phyloP scores from a whole-genome alignment of 1,284 basidiomycete genomes.

The Trametes hirsuta region DNA sequence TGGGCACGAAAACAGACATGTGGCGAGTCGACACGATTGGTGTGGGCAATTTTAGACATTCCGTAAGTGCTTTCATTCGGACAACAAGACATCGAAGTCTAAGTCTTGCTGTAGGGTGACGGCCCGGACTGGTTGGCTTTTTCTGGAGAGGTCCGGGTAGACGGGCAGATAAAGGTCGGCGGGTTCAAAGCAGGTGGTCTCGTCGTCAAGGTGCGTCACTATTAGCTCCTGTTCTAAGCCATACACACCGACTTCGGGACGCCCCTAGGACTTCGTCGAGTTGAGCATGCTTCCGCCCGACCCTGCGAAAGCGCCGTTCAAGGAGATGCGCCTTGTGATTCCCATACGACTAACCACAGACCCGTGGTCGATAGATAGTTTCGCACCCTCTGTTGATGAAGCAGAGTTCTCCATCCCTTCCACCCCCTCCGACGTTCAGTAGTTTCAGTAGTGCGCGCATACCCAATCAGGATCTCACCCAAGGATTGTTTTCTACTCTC shows the following conservation, averaged over 20 bases:
- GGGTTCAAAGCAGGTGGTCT: slow-evolving; percentile 70
- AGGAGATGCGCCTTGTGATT: slow-evolving; percentile 58
- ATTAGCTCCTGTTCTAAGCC: background rate
- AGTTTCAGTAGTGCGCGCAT: background rate
- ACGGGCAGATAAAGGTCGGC: slow-evolving; percentile 49
- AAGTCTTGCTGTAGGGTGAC: slow-evolving; percentile 47
- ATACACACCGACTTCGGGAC: background rate
- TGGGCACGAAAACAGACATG: slow-evolving; percentile 64
- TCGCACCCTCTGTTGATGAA: slow-evolving; percentile 22
- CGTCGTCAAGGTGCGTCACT: slow-evolving; percentile 53
- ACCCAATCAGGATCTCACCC: background rate
- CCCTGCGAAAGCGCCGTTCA: slow-evolving; percentile 54
- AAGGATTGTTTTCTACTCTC: background rate
- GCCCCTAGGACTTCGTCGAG: slow-evolving; percentile 60
- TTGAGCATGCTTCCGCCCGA: slow-evolving; percentile 63
- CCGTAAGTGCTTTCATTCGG: slow-evolving; percentile 41
- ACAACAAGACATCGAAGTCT: background rate
- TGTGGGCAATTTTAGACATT: slow-evolving; percentile 59
- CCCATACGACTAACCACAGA: slow-evolving; percentile 73
- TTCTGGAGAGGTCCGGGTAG: slow-evolving; percentile 60
- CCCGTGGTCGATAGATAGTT: slow-evolving; percentile 49
- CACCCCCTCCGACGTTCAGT: slow-evolving; percentile 21
- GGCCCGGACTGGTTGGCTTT: slow-evolving; percentile 63
- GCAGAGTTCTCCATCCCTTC: slow-evolving; percentile 30
- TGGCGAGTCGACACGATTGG: slow-evolving; percentile 69